These are phyloP conservation scores for Phytopythium montanum DNA, from an alignment of 352 stramenopile species.

Conservation along the genomic window DNA sequence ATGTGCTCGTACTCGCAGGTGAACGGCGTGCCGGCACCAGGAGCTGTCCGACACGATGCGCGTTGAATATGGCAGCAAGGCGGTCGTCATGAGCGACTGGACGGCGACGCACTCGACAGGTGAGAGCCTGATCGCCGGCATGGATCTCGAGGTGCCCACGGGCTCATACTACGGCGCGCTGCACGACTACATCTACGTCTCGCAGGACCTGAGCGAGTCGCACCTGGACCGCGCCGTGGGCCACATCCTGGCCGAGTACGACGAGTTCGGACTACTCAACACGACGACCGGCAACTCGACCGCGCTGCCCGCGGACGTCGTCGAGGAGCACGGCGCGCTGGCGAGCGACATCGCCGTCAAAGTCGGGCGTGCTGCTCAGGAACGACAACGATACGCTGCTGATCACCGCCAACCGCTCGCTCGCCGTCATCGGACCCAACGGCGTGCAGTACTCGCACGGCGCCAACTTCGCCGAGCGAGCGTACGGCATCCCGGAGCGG, in stretches of 20 bases:
- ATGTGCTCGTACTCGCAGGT: constrained; percentile 32
- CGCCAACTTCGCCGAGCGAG: constrained; percentile 27
- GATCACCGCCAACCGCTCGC: constrained; percentile 13
- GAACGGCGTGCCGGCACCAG: constrained; percentile 25
- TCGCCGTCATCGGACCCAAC: constrained; percentile 30
- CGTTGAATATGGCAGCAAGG: constrained; percentile 27
- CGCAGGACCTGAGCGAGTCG: constrained; percentile 28
- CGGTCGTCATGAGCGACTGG: constrained; percentile 30
- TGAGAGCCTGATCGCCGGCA: constrained; percentile 25
- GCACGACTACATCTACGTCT: constrained; percentile 33
- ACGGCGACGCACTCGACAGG: constrained; percentile 21
- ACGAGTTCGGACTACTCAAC: constrained; percentile 24
- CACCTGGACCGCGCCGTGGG: constrained; percentile 25
- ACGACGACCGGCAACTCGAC: constrained; percentile 22
- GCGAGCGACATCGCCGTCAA: constrained; percentile 31
- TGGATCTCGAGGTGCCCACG: constrained; percentile 29
- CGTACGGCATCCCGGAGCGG: constrained; percentile 24
- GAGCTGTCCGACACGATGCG: constrained; percentile 27
- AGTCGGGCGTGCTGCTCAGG: constrained; percentile 28
- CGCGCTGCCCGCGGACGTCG: constrained; percentile 16
- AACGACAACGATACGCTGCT: constrained; percentile 23
- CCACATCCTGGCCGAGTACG: constrained; percentile 29
- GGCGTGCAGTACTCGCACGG: constrained; percentile 30
- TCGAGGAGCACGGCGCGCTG: constrained; percentile 20
- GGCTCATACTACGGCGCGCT: constrained; percentile 28